These are phyloP conservation scores for Pestalotiopsis sp. DNA, from an alignment of 2,329 filamentous ascomycete species.

Conservation along the genomic window DNA sequence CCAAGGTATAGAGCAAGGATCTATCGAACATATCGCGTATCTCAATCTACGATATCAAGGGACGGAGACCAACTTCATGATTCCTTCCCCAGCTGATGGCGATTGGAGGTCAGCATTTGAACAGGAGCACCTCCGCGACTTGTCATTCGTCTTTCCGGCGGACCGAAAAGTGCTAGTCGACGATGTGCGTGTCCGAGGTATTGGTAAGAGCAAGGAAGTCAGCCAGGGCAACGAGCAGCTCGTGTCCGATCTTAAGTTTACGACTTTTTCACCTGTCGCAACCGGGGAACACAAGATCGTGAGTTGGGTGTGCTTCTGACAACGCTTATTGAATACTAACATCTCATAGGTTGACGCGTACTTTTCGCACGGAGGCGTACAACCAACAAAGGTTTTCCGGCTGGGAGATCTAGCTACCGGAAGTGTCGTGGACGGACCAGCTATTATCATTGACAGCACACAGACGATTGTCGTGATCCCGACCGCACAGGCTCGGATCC, in stretches of 20 bases:
- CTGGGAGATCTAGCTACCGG: constrained; percentile 18
- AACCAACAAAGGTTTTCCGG: constrained; percentile 21
- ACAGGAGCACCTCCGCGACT: constrained; percentile 13
- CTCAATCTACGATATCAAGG: constrained; percentile 46
- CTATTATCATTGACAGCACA: constrained; percentile 26
- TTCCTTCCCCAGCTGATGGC: constrained; percentile 19
- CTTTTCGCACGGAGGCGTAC: constrained; percentile 21
- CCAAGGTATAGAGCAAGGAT: constrained; percentile 43
- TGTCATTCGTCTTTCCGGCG: constrained; percentile 12
- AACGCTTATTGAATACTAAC: constrained; percentile 5
- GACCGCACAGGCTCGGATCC: constrained; percentile 31
- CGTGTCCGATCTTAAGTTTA: constrained; percentile 20
- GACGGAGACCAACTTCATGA: constrained; percentile 44
- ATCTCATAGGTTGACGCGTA: constrained; percentile 18
- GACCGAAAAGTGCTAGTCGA: constrained; percentile 7
- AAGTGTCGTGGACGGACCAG: constrained; percentile 19
- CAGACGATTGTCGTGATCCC: constrained; percentile 39
- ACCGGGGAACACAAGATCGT: constrained; percentile 10
- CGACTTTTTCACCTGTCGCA: constrained; percentile 12
- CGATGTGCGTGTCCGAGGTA: constrained; percentile 6
- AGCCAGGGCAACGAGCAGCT: constrained; percentile 20
- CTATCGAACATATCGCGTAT: constrained; percentile 42
- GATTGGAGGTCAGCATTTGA: constrained; percentile 14
- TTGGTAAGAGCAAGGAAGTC: constrained; percentile 14
- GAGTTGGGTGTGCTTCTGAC: not conserved